These are phyloP conservation scores for Phytophthora capsici DNA, from an alignment of 352 stramenopile species.

Conservation along the genomic window DNA sequence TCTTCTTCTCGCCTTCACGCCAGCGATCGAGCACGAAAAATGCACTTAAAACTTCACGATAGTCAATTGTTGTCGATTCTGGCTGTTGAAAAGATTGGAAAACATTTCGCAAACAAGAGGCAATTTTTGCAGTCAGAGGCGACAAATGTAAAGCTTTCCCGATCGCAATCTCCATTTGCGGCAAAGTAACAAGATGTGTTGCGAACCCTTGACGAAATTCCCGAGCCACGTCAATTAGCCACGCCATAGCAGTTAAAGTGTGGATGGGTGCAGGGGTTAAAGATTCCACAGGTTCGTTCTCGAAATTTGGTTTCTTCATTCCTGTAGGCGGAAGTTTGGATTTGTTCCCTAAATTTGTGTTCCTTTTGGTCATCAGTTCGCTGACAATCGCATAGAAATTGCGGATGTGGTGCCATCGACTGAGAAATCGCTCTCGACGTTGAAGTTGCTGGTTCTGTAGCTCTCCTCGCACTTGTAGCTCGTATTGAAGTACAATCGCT, in stretches of 20 bases:
- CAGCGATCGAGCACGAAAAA: slow-evolving; percentile 60
- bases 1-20: slow-evolving; percentile 48
- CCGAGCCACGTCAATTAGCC: slow-evolving; percentile 44
- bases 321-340: slow-evolving; percentile 9
- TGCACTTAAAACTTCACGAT: slow-evolving; percentile 52
- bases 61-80: slow-evolving; percentile 41
- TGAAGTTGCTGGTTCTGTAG: slow-evolving; percentile 45
- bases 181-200: slow-evolving; percentile 31
- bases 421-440: slow-evolving; percentile 42
- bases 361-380: slow-evolving; percentile 28
- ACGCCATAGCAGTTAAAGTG: slow-evolving; percentile 31
- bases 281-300: neutral
- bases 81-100: slow-evolving; percentile 48
- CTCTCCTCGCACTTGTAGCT: slow-evolving; percentile 24
- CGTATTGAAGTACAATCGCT: slow-evolving; percentile 18
- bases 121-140: slow-evolving; percentile 11
- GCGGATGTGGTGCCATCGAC: slow-evolving; percentile 53
- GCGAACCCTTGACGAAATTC: slow-evolving; percentile 38
- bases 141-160: slow-evolving; percentile 38
- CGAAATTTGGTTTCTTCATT: neutral
- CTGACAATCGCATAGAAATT: slow-evolving; percentile 52
- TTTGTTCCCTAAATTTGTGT: neutral
- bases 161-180: slow-evolving; percentile 54
- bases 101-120: slow-evolving; percentile 27
- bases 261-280: slow-evolving; percentile 12